A percentile compares a stretch with the other conserved stretches of the same genome.
These are phyloP conservation scores for Eustoma russellianum DNA, from an alignment of 257 asterid species.

Conservation along the genomic window DNA sequence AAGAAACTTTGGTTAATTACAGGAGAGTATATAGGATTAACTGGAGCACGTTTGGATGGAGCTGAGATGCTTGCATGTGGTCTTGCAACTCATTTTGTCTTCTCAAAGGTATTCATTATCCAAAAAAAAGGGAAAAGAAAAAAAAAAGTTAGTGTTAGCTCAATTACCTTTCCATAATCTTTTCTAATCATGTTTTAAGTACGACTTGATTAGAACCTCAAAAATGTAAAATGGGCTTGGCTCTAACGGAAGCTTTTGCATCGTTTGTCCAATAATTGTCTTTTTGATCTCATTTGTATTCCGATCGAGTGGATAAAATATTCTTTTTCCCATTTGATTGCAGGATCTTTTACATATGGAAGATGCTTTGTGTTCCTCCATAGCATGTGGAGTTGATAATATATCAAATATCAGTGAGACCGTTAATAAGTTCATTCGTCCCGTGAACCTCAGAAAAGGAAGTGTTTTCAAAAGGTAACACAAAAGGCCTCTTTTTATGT, in stretches of 20 bases:
- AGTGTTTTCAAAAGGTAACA: conserved; percentile 10
- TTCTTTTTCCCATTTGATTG: too few relatives aligned
- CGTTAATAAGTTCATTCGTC: conserved; percentile 5
- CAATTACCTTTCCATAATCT: too few relatives aligned
- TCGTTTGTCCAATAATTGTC: too few relatives aligned
- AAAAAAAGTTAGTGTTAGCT: too few relatives aligned
- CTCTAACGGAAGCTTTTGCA: too few relatives aligned
- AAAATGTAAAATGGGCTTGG: too few relatives aligned
- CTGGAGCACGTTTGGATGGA: conserved; percentile 16
- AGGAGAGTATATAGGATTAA: conserved; percentile 24
- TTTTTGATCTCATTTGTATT: too few relatives aligned
- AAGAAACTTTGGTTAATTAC: neutral
- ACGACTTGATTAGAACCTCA: too few relatives aligned
- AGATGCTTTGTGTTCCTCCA: conserved; percentile 4
- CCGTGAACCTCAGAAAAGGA: conserved; percentile 1
- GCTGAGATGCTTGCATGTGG: conserved; percentile 24
- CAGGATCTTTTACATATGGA: conserved; percentile 18
- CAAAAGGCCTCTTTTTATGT: too few relatives aligned
- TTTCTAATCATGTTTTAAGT: too few relatives aligned
- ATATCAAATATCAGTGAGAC: neutral
- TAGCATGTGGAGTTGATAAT: conserved; percentile 1
- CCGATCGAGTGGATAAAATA: too few relatives aligned
- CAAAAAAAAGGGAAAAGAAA: too few relatives aligned
- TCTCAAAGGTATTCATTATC: conserved; percentile 13
- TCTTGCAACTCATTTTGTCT: conserved; percentile 27